These are phyloP conservation scores for Trypanosoma brucei DNA, from an alignment of 208 protist species.

Conservation along the genomic window DNA sequence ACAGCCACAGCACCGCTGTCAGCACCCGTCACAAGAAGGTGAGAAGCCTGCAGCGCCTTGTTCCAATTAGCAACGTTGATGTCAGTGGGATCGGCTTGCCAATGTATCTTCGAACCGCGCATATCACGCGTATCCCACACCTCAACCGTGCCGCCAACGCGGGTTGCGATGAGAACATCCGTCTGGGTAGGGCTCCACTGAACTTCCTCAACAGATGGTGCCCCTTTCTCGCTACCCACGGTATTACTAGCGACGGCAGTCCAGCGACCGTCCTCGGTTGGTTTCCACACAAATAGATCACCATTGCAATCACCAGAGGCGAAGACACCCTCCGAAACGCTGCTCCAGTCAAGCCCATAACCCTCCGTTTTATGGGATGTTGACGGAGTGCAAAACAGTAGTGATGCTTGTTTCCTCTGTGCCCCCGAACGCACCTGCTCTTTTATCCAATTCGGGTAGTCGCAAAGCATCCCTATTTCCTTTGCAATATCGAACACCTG, in stretches of 20 bases:
- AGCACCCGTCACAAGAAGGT: slow-evolving; percentile 95
- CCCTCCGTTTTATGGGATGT: slow-evolving; percentile 91
- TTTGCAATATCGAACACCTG: slow-evolving; percentile 90
- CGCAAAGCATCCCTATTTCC: slow-evolving; percentile 71
- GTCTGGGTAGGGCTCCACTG: slow-evolving; percentile 94
- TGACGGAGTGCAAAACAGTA: slow-evolving; percentile 78
- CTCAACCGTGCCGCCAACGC: slow-evolving; percentile 75
- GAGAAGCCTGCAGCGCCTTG: slow-evolving; percentile 72
- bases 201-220: slow-evolving; percentile 94
- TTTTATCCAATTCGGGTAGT: slow-evolving; percentile 79
- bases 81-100: slow-evolving; percentile 86
- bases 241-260: slow-evolving; percentile 64
- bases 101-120: slow-evolving; percentile 60
- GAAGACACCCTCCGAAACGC: slow-evolving; percentile 53
- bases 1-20: slow-evolving; percentile 96
- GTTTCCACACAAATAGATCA: slow-evolving; percentile 88
- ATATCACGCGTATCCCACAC: slow-evolving; percentile 92
- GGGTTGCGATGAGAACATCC: slow-evolving; percentile 80
- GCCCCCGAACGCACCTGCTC: slow-evolving; percentile 46
- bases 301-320: slow-evolving; percentile 92
- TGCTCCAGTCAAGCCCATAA: slow-evolving; percentile 96
- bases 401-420: slow-evolving; percentile 3
- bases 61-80: slow-evolving; percentile 98
- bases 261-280: slow-evolving; percentile 70
- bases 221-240: slow-evolving; percentile 6